A percentile compares a stretch with the other conserved stretches of the same genome.
Conservation (phyloP, 1,284 basidiomycete genomes). For the Calocybe gambosa region DNA sequence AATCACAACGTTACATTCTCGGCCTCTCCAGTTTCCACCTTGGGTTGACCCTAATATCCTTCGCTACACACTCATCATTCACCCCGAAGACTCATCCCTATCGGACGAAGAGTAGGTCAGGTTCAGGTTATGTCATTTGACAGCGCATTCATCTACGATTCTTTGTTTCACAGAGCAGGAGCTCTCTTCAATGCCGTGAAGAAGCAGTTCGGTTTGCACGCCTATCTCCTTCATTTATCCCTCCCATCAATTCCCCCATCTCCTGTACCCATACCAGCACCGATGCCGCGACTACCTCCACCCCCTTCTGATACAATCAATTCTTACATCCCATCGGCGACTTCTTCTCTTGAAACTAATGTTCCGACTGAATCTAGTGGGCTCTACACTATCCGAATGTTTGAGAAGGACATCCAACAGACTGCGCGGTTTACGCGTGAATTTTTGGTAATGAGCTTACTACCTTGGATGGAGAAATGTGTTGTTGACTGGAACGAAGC, state of each 20-base stretch:
- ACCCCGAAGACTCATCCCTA: conserved; percentile 61
- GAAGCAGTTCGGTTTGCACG: conserved; percentile 75
- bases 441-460: conserved; percentile 83
- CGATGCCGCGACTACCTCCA: conserved; percentile 61
- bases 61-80: conserved; percentile 69
- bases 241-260: conserved; percentile 56
- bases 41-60: conserved; percentile 72
- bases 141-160: conserved; percentile 10
- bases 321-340: conserved; percentile 22
- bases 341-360: conserved; percentile 16
- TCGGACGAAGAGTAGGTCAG: conserved; percentile 70
- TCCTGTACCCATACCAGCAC: conserved; percentile 58
- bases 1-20: conserved; percentile 61
- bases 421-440: conserved; percentile 84
- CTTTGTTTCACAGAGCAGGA: conserved; percentile 42
- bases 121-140: neutral
- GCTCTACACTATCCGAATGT: conserved; percentile 51
- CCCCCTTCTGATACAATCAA: conserved; percentile 25
- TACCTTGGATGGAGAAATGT: conserved; percentile 96
- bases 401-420: conserved; percentile 74
- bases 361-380: conserved; percentile 13
- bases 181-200: conserved; percentile 77
- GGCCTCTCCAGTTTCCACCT: conserved; percentile 57
- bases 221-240: conserved; percentile 57
- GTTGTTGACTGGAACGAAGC: conserved; percentile 93